phyloP scores from a whole-genome alignment of 345 rosid species.

The Lenwebbia sp. region DNA sequence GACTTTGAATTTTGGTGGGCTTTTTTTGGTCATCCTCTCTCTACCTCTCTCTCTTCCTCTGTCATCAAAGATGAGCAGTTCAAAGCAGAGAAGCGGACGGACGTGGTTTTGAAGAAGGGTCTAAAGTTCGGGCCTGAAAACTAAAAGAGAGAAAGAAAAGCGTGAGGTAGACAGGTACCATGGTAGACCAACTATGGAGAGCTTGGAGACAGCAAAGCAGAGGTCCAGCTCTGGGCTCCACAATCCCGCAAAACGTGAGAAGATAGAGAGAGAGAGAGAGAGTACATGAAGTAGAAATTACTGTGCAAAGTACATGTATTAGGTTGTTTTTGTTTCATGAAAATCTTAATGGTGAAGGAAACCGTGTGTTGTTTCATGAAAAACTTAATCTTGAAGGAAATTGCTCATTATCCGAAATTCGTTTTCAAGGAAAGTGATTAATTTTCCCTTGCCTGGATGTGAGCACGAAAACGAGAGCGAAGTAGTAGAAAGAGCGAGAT shows the following conservation, averaged over 20 bases:
- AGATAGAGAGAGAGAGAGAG: background rate
- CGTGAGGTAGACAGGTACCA: conserved; percentile 50
- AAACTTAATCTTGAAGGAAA: background rate
- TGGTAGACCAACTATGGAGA: conserved; percentile 52
- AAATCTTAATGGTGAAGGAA: background rate
- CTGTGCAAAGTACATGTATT: no score
- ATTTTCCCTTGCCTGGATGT: background rate
- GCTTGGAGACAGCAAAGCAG: conserved; percentile 72
- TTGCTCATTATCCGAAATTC: background rate
- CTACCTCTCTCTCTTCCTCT: background rate
- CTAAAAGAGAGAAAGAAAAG: background rate
- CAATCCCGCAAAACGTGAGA: conserved; percentile 8
- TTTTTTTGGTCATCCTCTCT: background rate
- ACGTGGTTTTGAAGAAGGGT: background rate
- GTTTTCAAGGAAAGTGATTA: background rate
- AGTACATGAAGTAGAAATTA: background rate
- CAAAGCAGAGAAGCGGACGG: background rate
- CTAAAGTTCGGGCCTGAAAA: background rate
- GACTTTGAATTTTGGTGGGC: background rate
- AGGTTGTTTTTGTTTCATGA: background rate
- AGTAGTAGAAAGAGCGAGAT: background rate
- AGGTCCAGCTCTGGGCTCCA: conserved; percentile 81
- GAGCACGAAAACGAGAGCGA: background rate
- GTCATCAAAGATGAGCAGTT: background rate
- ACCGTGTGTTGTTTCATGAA: background rate